Conservation (phyloP, 345 rosid species). For the Melaleuca quinquenervia region DNA sequence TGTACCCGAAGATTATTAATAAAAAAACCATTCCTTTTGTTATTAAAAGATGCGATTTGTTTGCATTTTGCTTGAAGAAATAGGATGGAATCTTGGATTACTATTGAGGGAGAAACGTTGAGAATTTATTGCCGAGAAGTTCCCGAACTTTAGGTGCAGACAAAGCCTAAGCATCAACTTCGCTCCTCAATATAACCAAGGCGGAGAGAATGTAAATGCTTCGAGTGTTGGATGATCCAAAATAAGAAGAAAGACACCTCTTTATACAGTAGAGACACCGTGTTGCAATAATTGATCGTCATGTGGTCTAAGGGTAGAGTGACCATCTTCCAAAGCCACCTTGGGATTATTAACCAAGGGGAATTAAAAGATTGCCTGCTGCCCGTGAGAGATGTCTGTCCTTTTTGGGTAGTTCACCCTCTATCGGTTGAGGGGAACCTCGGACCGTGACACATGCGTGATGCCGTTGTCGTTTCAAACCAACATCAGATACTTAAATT, state of each 20-base stretch:
- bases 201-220: no score
- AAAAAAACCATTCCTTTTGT: background rate
- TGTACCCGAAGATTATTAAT: background rate
- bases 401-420: no score
- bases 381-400: no score
- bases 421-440: no score
- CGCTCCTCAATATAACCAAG: background rate
- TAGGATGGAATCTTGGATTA: background rate
- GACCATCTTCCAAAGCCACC: no score
- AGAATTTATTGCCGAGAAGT: background rate
- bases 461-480: background rate
- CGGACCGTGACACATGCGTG: background rate
- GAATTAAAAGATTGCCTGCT: no score
- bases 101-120: background rate
- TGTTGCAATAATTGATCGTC: no score
- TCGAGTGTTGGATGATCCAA: no score
- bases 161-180: background rate
- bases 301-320: no score
- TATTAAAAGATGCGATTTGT: background rate
- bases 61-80: background rate
- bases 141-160: background rate
- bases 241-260: no score
- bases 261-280: no score
- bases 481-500: background rate
- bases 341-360: no score